These are phyloP conservation scores for Jackrogersella multiformis DNA, from an alignment of 495 filamentous ascomycete genomes.

Conservation along the genomic window DNA sequence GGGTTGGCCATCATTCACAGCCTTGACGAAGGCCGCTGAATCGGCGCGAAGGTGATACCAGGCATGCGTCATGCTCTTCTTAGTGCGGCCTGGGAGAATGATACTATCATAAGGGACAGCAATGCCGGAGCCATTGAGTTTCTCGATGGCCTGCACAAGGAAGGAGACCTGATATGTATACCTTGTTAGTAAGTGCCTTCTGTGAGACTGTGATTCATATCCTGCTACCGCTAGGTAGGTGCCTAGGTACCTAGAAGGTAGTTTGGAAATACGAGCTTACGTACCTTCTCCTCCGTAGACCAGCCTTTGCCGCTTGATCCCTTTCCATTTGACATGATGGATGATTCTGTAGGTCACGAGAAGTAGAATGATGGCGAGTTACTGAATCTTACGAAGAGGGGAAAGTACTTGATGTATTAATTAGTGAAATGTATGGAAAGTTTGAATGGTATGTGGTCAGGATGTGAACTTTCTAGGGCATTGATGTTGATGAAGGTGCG, in stretches of 20 bases:
- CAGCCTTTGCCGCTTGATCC: too few species aligned
- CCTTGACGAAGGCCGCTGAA: conserved; percentile 5
- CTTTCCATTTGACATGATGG: conserved; percentile 11
- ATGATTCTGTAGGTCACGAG: not conserved
- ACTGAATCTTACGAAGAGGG: not conserved
- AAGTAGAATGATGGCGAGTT: too few species aligned
- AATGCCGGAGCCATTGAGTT: conserved; percentile 6
- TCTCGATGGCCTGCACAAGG: conserved; percentile 43
- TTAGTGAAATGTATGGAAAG: too few species aligned
- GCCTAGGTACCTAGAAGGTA: not conserved
- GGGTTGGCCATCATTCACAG: not conserved
- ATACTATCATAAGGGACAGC: conserved; percentile 19
- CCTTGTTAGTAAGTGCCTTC: not conserved
- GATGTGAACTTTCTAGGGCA: too few species aligned
- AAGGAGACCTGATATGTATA: conserved; percentile 38
- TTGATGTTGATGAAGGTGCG: not conserved
- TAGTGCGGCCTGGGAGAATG: conserved; percentile 41
- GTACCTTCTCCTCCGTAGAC: conserved; percentile 52
- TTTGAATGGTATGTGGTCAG: too few species aligned
- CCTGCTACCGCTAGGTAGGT: not conserved
- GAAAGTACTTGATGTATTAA: not conserved
- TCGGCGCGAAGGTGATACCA: conserved; percentile 34
- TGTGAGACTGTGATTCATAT: too few species aligned
- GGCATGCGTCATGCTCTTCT: conserved; percentile 28
- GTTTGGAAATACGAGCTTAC: not conserved